phyloP scores from a whole-genome alignment of 139 green algal species.

The Chlamydomonas sp. region DNA sequence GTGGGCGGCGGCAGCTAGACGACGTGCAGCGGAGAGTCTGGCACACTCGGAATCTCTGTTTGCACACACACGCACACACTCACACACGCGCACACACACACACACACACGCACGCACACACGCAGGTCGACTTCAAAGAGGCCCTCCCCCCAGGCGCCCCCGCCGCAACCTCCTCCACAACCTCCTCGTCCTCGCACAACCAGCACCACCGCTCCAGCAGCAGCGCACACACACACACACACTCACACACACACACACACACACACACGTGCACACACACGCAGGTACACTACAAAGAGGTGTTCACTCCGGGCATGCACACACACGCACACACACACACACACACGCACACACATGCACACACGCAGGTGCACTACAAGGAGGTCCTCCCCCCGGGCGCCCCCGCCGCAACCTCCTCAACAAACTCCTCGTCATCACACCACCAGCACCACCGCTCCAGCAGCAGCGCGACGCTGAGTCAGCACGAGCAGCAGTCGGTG shows the following conservation, averaged over 20 bases:
- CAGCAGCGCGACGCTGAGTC: too few species aligned
- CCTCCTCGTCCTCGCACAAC: not conserved
- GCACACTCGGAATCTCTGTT: conserved; percentile 47
- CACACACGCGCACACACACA: not conserved
- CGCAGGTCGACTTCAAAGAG: too few species aligned
- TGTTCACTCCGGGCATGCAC: not conserved
- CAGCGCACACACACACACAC: too few species aligned
- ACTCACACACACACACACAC: not conserved
- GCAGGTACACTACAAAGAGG: conserved; percentile 13
- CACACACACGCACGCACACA: conserved; percentile 2
- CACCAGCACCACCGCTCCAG: not conserved
- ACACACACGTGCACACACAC: not conserved
- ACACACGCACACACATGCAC: too few species aligned
- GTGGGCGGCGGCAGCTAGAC: too few species aligned
- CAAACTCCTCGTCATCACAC: not conserved
- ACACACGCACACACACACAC: not conserved
- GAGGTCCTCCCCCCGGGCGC: conserved; percentile 20
- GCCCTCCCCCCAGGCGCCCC: not conserved
- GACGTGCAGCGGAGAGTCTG: conserved; percentile 33
- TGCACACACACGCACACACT: too few species aligned
- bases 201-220: not conserved
- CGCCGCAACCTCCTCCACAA: not conserved
- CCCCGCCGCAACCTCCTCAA: not conserved
- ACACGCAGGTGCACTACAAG: conserved; percentile 36
- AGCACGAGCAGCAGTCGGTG: too few species aligned